Conservation (phyloP, 257 asterid species). For the Leonotis leonurus region DNA sequence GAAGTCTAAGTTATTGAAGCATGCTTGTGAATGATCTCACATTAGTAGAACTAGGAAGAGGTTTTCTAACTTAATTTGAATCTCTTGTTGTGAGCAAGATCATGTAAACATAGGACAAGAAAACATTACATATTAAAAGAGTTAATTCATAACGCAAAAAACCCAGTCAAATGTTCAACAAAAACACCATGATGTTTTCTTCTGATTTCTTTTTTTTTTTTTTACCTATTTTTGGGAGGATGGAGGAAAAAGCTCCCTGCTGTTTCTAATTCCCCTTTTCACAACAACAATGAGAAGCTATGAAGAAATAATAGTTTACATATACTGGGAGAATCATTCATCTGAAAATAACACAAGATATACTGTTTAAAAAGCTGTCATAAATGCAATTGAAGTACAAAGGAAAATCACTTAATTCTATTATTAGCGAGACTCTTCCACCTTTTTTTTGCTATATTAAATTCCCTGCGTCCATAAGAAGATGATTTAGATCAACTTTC, state of each 20-base stretch:
- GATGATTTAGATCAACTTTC: constrained; percentile 2
- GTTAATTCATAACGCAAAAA: constrained; percentile 11
- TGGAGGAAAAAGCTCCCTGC: background rate
- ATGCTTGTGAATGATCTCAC: constrained; percentile 13
- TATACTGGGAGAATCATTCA: background rate
- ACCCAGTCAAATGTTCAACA: background rate
- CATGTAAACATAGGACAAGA: background rate
- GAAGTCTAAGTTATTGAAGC: background rate
- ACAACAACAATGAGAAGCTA: constrained; percentile 8
- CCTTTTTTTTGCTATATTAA: background rate
- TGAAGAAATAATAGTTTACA: background rate
- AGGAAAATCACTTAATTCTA: constrained; percentile 10
- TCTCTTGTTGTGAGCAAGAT: background rate
- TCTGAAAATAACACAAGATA: constrained; percentile 3
- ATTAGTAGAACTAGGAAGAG: background rate
- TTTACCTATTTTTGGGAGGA: too few species aligned
- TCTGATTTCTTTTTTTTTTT: background rate
- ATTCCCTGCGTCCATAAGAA: constrained; percentile 1
- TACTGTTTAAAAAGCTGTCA: background rate
- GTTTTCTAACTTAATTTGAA: background rate
- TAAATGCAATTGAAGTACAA: background rate
- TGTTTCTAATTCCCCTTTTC: background rate
- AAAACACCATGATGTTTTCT: background rate
- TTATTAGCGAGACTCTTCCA: background rate
- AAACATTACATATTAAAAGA: background rate